Evolutionary conservation across 2,329 filamentous ascomycete genomes (phyloP).

Genomic region (Tolypocladium tundrense): DNA sequence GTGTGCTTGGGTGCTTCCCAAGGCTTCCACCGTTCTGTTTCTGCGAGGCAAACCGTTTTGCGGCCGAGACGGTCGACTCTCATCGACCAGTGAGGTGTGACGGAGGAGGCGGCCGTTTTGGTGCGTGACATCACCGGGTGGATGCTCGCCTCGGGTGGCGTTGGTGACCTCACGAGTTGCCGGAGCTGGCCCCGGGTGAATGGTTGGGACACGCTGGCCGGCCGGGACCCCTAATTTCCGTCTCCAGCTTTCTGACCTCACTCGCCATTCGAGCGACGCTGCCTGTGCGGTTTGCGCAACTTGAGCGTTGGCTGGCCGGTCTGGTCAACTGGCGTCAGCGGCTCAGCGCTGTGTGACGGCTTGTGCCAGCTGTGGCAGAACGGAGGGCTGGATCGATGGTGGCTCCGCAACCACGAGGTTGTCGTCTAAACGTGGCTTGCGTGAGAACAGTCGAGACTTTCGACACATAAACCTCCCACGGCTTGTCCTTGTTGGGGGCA

Average conservation of each 20-base stretch:
- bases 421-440: no score
- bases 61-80: neutral
- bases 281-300: neutral
- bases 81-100: neutral
- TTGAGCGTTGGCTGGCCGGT: neutral
- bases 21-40: no score
- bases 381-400: neutral
- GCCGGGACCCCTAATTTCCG: neutral
- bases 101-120: neutral
- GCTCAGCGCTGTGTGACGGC: neutral
- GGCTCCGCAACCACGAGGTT: neutral
- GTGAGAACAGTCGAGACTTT: neutral
- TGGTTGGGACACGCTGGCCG: neutral
- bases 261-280: slow-evolving; percentile 1
- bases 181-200: neutral
- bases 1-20: neutral
- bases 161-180: neutral
- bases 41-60: neutral
- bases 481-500: neutral
- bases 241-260: slow-evolving; percentile 1
- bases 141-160: neutral
- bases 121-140: neutral
- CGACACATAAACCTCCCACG: neutral
- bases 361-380: neutral
- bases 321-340: neutral